Base-by-base conservation (phyloP, 345 rosid genomes). In the Anacardium occidentale region DNA sequence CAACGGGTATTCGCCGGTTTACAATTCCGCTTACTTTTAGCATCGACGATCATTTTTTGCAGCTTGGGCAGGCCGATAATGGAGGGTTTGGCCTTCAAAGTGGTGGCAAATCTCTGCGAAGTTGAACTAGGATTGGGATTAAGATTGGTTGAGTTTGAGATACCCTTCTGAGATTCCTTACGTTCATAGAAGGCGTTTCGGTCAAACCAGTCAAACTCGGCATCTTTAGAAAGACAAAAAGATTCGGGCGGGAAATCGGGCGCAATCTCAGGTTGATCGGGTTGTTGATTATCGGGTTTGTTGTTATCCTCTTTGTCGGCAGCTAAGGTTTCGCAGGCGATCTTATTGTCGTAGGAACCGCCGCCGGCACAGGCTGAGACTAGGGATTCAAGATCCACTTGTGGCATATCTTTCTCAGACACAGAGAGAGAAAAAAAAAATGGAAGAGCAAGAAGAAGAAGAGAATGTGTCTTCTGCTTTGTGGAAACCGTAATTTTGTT, bases 231-330 rank as follows among this genome's bases (percentile, higher is more conserved):
- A 11, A 94, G 81, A 83, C 81, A 89, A 66, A 90, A 89, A 51
- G 98, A 94, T 24, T 90, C 97, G 3, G 98, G 97, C 12, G 98
- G 98, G 29, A 79, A 85, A 79, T 93, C 97, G 12, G 79, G 75
- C 14, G 82, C 79, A 25, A 79, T 10, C 64, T 85, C 84, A 0
- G 60, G 62, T 26, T 65, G 76, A 11, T 75, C 57, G 1, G 50
- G 68, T 56, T 68, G 69, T 48, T 66, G 15, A 25, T 74, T 25
- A 8, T 52, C 34, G 22, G 15, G 17, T 22, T 42, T 55, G 22
- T 26, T 32, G 53, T 22, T 40, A 11, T 45, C 52, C 29, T 5
- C 63, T 13, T 62, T 67, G 17, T 60, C 70, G 37, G 58, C 14
- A 61, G 82, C 80, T 44, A 84, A 67, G 26, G 97, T 86, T 63